Base-by-base conservation (phyloP, 768 basidiomycete genomes). In the Psilocybe sp. region DNA sequence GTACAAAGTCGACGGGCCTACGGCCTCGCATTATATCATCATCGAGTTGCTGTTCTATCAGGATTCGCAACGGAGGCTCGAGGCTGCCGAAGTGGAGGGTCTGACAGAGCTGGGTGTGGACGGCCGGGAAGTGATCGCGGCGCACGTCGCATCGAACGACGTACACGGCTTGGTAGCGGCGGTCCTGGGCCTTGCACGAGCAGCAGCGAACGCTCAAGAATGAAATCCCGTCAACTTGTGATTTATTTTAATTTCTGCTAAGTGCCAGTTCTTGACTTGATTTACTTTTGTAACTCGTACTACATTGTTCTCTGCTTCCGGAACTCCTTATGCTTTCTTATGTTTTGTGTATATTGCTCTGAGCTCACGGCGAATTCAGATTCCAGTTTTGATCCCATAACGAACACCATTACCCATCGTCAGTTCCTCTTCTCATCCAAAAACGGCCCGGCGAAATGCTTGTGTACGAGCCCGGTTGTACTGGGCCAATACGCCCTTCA, bases 91-190 rank as follows among this genome's bases (percentile, higher is more conserved):
- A 16, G 73, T 82, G 8, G 57, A 67, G 3, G 84, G 79, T 2
- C 51, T 82, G 2, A 77, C 77, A 15, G 76, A 74, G 31, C 53
- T 74, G 0, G 82, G 79, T 10, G 62, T 82, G 10, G 78, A 87
- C 42, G 58, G 81, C 37, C 76, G 72, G 7, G 86, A 88, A 49
- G 61, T 84, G 1, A 67, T 87, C 2, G 84, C 84, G 40, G 73
- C 76, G 6, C 79, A 84, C 63, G 69, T 89, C 1, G 81, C 81
- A 49, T 72, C 76, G 10, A 82, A 87, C 54, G 81, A 90, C 62
- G 80, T 80, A 1, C 75, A 81, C 38, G 85, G 85, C 1, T 67
- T 89, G 7, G 70, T 90, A 44, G 79, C 79, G 40, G 79, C 81
- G 2, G 70, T 88, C 10, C 64, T 89, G 8, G 75, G 78, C 13